phyloP scores from a whole-genome alignment of 164 flowering plant genomes.

The Tinospora cordifolia region DNA sequence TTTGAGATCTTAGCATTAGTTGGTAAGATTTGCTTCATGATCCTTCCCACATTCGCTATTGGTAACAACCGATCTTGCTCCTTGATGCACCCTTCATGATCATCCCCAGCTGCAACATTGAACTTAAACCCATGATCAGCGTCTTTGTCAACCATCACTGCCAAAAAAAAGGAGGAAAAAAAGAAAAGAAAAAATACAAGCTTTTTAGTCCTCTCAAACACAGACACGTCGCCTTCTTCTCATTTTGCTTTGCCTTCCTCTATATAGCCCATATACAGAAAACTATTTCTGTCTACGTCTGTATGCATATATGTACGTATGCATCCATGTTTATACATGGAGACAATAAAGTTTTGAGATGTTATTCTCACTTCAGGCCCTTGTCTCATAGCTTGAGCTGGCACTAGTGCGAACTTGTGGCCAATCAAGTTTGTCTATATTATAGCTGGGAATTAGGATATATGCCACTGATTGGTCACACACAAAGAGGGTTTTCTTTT shows the following conservation, averaged over 20 bases:
- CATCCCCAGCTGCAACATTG: conserved; percentile 19
- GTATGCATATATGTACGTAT: not conserved
- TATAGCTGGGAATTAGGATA: too few relatives aligned
- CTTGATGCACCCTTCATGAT: conserved; percentile 23
- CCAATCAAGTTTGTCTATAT: too few relatives aligned
- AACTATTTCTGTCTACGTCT: not conserved
- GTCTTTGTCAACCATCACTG: conserved; percentile 33
- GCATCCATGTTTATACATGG: conserved; percentile 1
- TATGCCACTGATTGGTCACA: too few relatives aligned
- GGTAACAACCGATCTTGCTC: conserved; percentile 53
- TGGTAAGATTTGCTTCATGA: conserved; percentile 62
- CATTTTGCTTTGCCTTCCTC: not conserved
- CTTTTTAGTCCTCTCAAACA: conserved; percentile 24
- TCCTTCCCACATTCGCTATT: conserved; percentile 58
- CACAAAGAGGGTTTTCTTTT: not conserved
- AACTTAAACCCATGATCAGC: conserved; percentile 13
- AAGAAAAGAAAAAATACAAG: too few relatives aligned
- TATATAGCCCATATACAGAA: conserved; percentile 10
- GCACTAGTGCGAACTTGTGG: not conserved
- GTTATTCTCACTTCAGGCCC: not conserved
- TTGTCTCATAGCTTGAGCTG: not conserved
- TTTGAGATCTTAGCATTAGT: conserved; percentile 63
- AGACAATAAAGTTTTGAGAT: not conserved
- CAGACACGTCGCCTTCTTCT: conserved; percentile 27
- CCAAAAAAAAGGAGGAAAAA: not conserved